Evolutionary conservation across 352 stramenopile genomes (phyloP).

Genomic region (Phytopythium sindhum): DNA sequence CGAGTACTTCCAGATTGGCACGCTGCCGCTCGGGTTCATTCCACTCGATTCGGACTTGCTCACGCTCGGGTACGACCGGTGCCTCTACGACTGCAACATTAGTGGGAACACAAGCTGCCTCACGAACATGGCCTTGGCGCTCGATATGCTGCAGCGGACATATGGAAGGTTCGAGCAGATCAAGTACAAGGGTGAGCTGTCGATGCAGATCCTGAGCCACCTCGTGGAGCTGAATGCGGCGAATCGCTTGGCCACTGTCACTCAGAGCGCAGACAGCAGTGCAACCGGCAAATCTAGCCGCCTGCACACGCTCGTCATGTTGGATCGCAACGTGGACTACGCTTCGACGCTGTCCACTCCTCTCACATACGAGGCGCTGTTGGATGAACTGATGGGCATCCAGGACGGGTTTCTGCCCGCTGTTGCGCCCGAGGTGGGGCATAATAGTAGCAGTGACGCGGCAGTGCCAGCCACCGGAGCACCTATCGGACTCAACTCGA

Average conservation of each 20-base stretch:
- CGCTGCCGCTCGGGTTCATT: slow-evolving; percentile 51
- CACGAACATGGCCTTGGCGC: slow-evolving; percentile 40
- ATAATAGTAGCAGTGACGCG: slow-evolving; percentile 1
- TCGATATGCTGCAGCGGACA: slow-evolving; percentile 50
- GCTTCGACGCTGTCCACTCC: slow-evolving; percentile 62
- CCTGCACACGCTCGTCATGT: slow-evolving; percentile 60
- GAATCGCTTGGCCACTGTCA: background rate
- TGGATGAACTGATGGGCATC: slow-evolving; percentile 64
- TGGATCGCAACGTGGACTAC: slow-evolving; percentile 71
- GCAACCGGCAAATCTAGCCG: slow-evolving; percentile 10
- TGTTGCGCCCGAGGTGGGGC: slow-evolving; percentile 15
- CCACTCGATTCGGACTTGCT: slow-evolving; percentile 57
- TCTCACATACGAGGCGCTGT: slow-evolving; percentile 66
- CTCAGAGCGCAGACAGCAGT: background rate
- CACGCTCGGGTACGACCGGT: slow-evolving; percentile 50
- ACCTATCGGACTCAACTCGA: slow-evolving; percentile 54
- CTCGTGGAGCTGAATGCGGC: slow-evolving; percentile 50
- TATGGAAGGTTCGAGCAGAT: slow-evolving; percentile 63
- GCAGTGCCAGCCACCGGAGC: background rate
- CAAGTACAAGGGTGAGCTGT: slow-evolving; percentile 77
- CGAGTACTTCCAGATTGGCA: slow-evolving; percentile 36
- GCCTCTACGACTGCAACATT: slow-evolving; percentile 50
- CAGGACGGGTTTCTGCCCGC: slow-evolving; percentile 55
- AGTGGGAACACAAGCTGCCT: slow-evolving; percentile 44
- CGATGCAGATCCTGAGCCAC: slow-evolving; percentile 62